These are phyloP conservation scores for Mycena vulgaris DNA, from an alignment of 768 basidiomycete species.

Conservation along the genomic window DNA sequence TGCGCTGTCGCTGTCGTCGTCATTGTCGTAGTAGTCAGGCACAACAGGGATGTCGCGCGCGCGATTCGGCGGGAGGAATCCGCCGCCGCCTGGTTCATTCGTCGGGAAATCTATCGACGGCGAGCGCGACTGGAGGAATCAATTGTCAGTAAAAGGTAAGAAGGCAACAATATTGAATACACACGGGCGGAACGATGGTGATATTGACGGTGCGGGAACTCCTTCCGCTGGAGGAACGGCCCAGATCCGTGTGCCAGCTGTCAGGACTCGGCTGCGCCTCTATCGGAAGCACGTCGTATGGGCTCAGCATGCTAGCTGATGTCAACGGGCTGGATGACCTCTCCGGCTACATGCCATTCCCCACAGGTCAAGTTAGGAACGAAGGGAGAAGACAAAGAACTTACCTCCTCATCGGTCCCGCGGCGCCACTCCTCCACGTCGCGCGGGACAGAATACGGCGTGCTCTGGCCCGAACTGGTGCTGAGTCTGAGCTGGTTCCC, in stretches of 20 bases:
- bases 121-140: constrained; percentile 15
- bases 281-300: neutral
- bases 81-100: neutral
- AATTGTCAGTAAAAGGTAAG: neutral
- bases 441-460: constrained; percentile 27
- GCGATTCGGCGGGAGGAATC: constrained; percentile 29
- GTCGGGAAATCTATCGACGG: constrained; percentile 6
- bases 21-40: constrained; percentile 24
- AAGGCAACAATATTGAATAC: neutral
- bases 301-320: constrained; percentile 30
- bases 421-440: constrained; percentile 34
- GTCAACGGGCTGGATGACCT: constrained; percentile 23
- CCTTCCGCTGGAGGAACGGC: constrained; percentile 21
- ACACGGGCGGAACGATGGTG: constrained; percentile 22
- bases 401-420: constrained; percentile 29
- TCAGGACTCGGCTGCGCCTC: constrained; percentile 13
- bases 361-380: neutral
- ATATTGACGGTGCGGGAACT: constrained; percentile 23
- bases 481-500: constrained; percentile 12
- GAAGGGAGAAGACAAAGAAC: too few species aligned
- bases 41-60: constrained; percentile 1
- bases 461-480: neutral
- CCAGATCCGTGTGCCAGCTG: constrained; percentile 10
- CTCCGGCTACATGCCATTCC: constrained; percentile 21
- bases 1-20: constrained; percentile 16